Conservation (phyloP, 176 grass and related monocot genomes). For the Juncus effusus region DNA sequence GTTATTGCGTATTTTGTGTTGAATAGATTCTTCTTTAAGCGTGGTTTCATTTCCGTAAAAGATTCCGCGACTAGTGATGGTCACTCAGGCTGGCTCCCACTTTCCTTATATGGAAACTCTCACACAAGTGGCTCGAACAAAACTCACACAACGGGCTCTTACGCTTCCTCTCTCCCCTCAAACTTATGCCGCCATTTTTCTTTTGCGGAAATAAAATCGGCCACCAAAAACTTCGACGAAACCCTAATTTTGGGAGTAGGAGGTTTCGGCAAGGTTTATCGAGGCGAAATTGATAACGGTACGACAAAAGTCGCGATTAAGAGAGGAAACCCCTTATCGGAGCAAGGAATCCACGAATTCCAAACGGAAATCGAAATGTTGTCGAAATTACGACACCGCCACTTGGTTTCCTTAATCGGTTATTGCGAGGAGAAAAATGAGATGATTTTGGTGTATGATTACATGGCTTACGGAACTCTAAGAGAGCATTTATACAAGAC, state of each 20-base stretch:
- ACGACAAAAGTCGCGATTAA: slow-evolving; percentile 87
- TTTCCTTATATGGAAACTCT: slow-evolving; percentile 75
- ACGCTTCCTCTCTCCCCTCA: slow-evolving; percentile 77
- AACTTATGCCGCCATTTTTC: slow-evolving; percentile 92
- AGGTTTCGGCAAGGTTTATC: slow-evolving; percentile 89
- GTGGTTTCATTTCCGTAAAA: slow-evolving; percentile 36
- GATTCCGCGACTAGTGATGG: slow-evolving; percentile 65
- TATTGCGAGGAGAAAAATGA: slow-evolving; percentile 92
- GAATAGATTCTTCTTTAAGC: slow-evolving; percentile 35
- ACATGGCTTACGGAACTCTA: slow-evolving; percentile 88
- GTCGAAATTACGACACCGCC: slow-evolving; percentile 84
- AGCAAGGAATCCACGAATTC: slow-evolving; percentile 91
- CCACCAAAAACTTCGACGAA: slow-evolving; percentile 86
- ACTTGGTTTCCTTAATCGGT: slow-evolving; percentile 83
- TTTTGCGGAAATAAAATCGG: slow-evolving; percentile 73
- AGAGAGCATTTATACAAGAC: slow-evolving; percentile 95
- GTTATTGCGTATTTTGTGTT: slow-evolving; percentile 50
- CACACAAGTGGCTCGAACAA: slow-evolving; percentile 58
- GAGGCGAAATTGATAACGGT: slow-evolving; percentile 61
- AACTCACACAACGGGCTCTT: slow-evolving; percentile 70
- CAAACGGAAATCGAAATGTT: slow-evolving; percentile 93
- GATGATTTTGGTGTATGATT: slow-evolving; percentile 90
- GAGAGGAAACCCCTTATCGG: slow-evolving; percentile 80
- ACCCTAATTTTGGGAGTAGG: slow-evolving; percentile 76
- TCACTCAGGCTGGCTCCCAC: slow-evolving; percentile 66